A percentile compares a stretch with the other conserved stretches of the same genome.
These are phyloP conservation scores for Candida tammaniensis DNA, from an alignment of 805 yeast species.

Conservation along the genomic window DNA sequence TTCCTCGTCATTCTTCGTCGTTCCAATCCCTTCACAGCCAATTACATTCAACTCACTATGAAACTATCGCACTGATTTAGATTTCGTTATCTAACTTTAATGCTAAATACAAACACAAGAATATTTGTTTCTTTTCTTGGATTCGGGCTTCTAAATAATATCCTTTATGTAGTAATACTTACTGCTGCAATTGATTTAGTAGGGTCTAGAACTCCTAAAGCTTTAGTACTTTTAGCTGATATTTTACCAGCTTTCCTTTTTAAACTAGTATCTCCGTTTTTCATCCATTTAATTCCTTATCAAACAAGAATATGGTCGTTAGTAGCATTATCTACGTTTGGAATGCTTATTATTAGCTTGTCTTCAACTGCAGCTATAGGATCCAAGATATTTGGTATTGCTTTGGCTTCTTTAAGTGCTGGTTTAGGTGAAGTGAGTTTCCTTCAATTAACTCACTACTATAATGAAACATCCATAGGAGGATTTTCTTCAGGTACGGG, in stretches of 20 bases:
- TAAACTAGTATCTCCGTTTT: slow-evolving; percentile 77
- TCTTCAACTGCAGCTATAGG: slow-evolving; percentile 26
- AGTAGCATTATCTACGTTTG: slow-evolving; percentile 58
- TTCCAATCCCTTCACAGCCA: too few relatives aligned
- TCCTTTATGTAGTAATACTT: slow-evolving; percentile 84
- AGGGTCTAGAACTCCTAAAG: slow-evolving; percentile 80
- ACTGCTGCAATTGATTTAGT: slow-evolving; percentile 92
- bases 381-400: slow-evolving; percentile 61
- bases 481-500: slow-evolving; percentile 97
- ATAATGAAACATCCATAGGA: slow-evolving; percentile 55
- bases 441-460: slow-evolving; percentile 80
- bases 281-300: slow-evolving; percentile 66
- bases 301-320: slow-evolving; percentile 48
- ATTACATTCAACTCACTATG: too few relatives aligned
- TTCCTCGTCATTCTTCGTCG: too few relatives aligned
- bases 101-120: slow-evolving; percentile 5
- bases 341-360: slow-evolving; percentile 70
- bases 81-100: too few relatives aligned
- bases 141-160: slow-evolving; percentile 85
- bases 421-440: slow-evolving; percentile 93
- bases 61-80: too few relatives aligned
- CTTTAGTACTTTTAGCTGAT: slow-evolving; percentile 80
- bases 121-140: slow-evolving; percentile 63
- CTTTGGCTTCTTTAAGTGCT: slow-evolving; percentile 76
- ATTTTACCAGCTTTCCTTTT: slow-evolving; percentile 76